Base-by-base conservation (phyloP, 2,329 filamentous ascomycete genomes). In the Aspergillus sp. region DNA sequence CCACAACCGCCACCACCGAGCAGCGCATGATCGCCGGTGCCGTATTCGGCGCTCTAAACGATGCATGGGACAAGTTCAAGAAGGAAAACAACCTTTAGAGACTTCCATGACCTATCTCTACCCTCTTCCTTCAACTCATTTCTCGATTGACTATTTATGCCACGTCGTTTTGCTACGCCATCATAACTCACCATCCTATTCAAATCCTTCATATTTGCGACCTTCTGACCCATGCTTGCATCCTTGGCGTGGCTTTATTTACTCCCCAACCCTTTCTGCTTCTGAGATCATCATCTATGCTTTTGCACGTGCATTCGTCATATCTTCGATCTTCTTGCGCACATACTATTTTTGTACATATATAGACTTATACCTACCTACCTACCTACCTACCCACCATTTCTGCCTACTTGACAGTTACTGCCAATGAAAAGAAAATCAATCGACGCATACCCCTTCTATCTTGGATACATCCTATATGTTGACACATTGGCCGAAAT, bases 51-150 rank as follows among this genome's bases (percentile, higher is more conserved):
- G 84, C 84, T 12, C 70, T 89, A 67, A 89, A 89, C 66, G 87
- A 89, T 71, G 86, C 87, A 7, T 89, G 87, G 87, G 87, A 89
- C 69, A 88, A 87, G 70, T 89, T 89, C 75, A 87, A 86, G 74
- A 78, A 78, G 49, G 86, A 89, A 66, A 89, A 89, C 69, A 81
- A 80, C 55, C 75, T 87, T 43, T 87, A 65, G 70, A 36, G 8
- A 6, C 47, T 13, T 36, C n/a, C 49, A 50, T 13, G 21, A 19
- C 38, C 17, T 25, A 4, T 38, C 3, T 13, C 15, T 10, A 39
- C n/a, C 23, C 50, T 41, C 36, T 47, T 21, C 30, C 45, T 36
- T 5, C 7, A 45, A 36, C 17, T 36, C 57, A 39, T 48, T 52
- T 53, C 28, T 63, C 45, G n/a, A 45, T n/a, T 15, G 23, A 15